These are phyloP conservation scores for Thermochaetoides thermophila DNA, from an alignment of 495 filamentous ascomycete genomes.

Conservation along the genomic window DNA sequence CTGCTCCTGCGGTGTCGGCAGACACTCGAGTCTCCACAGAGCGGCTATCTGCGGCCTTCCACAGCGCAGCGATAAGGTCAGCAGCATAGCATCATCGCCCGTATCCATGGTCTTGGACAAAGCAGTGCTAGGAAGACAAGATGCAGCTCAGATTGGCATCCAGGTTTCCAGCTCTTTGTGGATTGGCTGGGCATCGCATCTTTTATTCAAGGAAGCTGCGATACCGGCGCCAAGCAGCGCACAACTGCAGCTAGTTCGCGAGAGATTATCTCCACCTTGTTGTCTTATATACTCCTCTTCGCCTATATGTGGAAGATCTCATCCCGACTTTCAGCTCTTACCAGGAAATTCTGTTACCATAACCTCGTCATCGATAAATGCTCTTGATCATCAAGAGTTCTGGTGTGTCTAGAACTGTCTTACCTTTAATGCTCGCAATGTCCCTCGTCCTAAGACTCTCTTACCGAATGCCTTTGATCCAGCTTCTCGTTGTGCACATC, in stretches of 20 bases:
- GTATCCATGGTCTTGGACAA: conserved; percentile 17
- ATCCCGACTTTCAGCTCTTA: too few species aligned
- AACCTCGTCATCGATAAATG: too few species aligned
- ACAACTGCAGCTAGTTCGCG: not conserved
- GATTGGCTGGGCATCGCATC: conserved; percentile 7
- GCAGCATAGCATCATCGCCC: conserved; percentile 19
- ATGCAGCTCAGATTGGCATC: conserved; percentile 8
- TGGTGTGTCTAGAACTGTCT: too few species aligned
- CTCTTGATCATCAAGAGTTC: too few species aligned
- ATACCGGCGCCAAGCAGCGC: conserved; percentile 6
- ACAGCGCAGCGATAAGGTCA: conserved; percentile 19
- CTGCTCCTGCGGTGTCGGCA: conserved; percentile 6
- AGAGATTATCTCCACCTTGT: conserved; percentile 2
- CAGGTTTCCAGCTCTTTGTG: not conserved
- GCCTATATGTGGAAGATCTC: too few species aligned
- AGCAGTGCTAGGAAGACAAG: conserved; percentile 4
- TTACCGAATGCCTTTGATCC: too few species aligned
- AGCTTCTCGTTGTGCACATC: too few species aligned
- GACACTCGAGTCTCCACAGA: conserved; percentile 5
- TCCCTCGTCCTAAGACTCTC: too few species aligned
- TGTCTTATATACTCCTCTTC: too few species aligned
- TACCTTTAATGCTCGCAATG: too few species aligned
- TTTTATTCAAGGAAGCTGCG: conserved; percentile 1
- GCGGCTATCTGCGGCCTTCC: conserved; percentile 21
- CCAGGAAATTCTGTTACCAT: too few species aligned